Evolutionary conservation across 2,329 filamentous ascomycete species (phyloP).

Genomic region (Nannizziopsis barbatae): DNA sequence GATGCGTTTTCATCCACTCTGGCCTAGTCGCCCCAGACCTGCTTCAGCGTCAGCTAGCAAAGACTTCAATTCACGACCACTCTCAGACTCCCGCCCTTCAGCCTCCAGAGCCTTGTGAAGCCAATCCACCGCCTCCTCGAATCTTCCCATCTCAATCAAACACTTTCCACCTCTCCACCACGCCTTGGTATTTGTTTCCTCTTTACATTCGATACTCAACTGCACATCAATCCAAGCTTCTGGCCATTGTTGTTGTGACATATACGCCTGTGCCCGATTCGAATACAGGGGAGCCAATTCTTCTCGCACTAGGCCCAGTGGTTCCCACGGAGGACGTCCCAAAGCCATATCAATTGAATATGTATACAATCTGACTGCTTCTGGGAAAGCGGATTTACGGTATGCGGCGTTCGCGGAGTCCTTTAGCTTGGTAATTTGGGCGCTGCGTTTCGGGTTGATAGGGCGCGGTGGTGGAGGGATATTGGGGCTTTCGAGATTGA

Average conservation of each 20-base stretch:
- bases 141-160: conserved; percentile 77
- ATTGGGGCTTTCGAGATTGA: conserved; percentile 52
- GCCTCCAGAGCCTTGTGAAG: conserved; percentile 67
- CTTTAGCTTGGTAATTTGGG: conserved; percentile 79
- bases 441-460: conserved; percentile 83
- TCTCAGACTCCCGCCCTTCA: conserved; percentile 51
- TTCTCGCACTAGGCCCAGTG: conserved; percentile 67
- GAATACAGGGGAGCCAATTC: conserved; percentile 70
- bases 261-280: conserved; percentile 83
- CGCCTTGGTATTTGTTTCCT: conserved; percentile 78
- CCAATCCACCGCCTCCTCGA: conserved; percentile 73
- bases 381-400: conserved; percentile 61
- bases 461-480: conserved; percentile 79
- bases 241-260: conserved; percentile 69
- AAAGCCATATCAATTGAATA: conserved; percentile 87
- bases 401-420: conserved; percentile 75
- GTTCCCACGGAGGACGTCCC: conserved; percentile 76
- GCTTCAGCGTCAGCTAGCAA: conserved; percentile 51
- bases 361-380: conserved; percentile 70
- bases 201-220: conserved; percentile 76
- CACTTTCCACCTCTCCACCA: conserved; percentile 86
- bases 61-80: conserved; percentile 45
- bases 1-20: not conserved
- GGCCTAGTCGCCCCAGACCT: conserved; percentile 43
- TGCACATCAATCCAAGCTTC: conserved; percentile 82